Base-by-base conservation (phyloP, 2,329 filamentous ascomycete species). In the Gaeumannomyces tritici region DNA sequence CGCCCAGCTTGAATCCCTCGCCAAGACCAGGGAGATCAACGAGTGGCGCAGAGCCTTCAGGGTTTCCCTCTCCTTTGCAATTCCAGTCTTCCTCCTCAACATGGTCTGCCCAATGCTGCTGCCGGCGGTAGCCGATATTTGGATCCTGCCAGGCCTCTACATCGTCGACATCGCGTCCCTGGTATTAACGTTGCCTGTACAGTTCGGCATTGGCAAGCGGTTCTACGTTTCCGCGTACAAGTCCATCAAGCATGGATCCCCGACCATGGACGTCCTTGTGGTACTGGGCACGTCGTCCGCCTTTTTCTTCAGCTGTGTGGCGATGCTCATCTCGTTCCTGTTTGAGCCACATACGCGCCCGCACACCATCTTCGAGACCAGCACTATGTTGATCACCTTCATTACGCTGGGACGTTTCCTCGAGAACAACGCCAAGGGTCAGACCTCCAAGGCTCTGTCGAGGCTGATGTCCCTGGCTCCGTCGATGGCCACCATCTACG, bases 341-440 rank as follows among this genome's bases (percentile, higher is more conserved):
- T 80, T 84, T n/a, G 79, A 85, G 27, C 90, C 91, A 8, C 91
- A 98, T 72, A 84, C 82, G 2, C 85, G 90, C 59, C 95, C 95
- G 0, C 88, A 86, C 66, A 97, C 92, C 2, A 89, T 97, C 21
- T 99, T 99, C 70, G 95, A 99, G 71, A 99, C 95, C 1, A 97
- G 93, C 75, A 96, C 92, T 27, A 99, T 98, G 95, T 82, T 99
- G 61, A 93, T 99, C 73, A 96, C 92, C 0, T 98, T 99, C 72
- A 91, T 97, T 73, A 92, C 89, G 1, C 77, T 99, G 3, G 91
- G 95, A 4, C 88, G 95, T 47, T 99, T 89, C 77, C 77, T 99
- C 24, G 95, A 99, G 75, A 99, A 98, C 72, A 81, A 88, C 24
- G 95, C 95, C 61, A 99, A 98, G 77, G 95, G 95, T 0, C 91